Evolutionary conservation across 208 protist species (phyloP), one percentile per base, ranked within the genome.

Genomic region (Polymyxa betae): DNA sequence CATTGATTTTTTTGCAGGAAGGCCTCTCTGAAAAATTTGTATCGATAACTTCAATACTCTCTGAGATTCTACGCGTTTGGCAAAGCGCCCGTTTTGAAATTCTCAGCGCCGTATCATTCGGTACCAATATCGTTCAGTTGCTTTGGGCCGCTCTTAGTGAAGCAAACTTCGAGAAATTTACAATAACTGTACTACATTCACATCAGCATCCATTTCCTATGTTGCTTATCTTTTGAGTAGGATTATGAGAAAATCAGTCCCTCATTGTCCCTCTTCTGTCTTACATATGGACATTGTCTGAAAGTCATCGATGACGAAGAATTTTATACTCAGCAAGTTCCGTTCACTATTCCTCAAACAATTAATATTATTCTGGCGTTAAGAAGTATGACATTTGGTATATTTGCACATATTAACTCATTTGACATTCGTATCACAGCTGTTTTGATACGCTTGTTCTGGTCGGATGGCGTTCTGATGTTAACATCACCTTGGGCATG

Each of bases 271-370:
- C 72, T 82, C 5, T 82, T 82, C 72, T 35, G 35, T 35, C 35
- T 43, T 43, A 20, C 40, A 5, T 82, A 82, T 43, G 35, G 72
- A 38, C 72, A 82, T 82, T 43, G 16, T 35, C 72, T 82, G 5
- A 5, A n/a, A 45, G 72, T 82, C 72, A 35, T 45, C 16, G 72
- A 82, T 35, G 72, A 82, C n/a, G 72, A 82, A 20, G 72, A 82
- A 82, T 82, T 82, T n/a, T 82, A 82, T n/a, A n/a, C 12, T 20
- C 35, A 43, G n/a, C 16, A 82, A 82, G 5, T 40, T 43, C 72
- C 72, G 35, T 16, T 82, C 72, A 5, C 72, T 20, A 5, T 82
- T 40, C 5, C 5, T 5, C 10, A 35, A 5, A n/a, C 35, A 5
- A 12, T 43, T 35, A 12, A 82, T 40, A 82, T 82, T 43, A n/a